Evolutionary conservation across 768 basidiomycete genomes (phyloP), one percentile per base, ranked within the genome.

Genomic region (Pisolithus sp.): DNA sequence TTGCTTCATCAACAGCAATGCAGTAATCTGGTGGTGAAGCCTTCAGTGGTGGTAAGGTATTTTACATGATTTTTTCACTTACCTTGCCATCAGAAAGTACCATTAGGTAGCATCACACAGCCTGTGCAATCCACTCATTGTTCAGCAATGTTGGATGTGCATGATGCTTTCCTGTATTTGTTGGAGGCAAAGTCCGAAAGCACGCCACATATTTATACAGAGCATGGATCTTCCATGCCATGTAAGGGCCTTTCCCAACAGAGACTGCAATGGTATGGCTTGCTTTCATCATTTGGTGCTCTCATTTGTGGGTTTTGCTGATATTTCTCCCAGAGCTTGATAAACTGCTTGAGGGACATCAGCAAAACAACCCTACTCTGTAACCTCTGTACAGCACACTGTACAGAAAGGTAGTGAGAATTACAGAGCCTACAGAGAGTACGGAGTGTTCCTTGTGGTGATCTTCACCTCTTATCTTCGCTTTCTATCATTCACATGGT

Each of bases 141-240:
- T 53, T 48, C 18, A 53, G 31, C 10, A 53, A 26, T n/a, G 48
- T 43, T 18, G 40, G 40, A 18, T 49, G 48, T 26, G 47, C 48
- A 24, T 53, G 52, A 36, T 53, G 48, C 26, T 23, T 46, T 3
- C 51, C 44, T 8, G 12, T 46, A 7, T 12, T 52, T 15, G 26
- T 26, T 13, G 51, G 43, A 26, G 51, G 51, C n/a, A 46, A 18
- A 10, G 51, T 46, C 7, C 31, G 45, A 28, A 46, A 52, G 4
- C 36, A 21, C 2, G 34, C 31, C 46, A 52, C 30, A 34, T 46
- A 46, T 45, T 21, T 13, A 20, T 52, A 52, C 36, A 52, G 17
- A 13, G 28, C 9, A 18, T n/a, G 15, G 9, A 52, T 52, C 20
- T 52, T 52, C 28, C 21, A 4, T 23, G 44, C 21, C 20, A 52